These are phyloP conservation scores for Vanrija sp. DNA, from an alignment of 1,284 basidiomycete species.

Conservation along the genomic window DNA sequence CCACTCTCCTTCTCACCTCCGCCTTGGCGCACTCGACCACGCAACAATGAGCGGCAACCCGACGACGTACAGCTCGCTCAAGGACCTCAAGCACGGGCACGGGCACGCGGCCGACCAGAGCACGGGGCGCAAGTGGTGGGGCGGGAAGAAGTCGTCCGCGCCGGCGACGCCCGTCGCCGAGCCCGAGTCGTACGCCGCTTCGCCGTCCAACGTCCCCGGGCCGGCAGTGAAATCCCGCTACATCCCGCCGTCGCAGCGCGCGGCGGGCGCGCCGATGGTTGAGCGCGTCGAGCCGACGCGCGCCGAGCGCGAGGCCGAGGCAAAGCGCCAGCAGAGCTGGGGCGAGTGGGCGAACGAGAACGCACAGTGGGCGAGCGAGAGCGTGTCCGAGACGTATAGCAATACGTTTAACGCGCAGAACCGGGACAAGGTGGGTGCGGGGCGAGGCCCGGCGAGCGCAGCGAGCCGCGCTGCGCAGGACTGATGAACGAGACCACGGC, in stretches of 20 bases:
- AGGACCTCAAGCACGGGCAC: constrained; percentile 10
- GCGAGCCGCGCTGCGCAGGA: not conserved
- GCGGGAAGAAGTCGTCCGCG: not conserved
- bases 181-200: not conserved
- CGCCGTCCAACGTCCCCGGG: not conserved
- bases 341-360: constrained; percentile 10
- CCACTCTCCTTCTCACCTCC: not conserved
- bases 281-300: not conserved
- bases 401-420: not conserved
- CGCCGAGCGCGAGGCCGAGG: not conserved
- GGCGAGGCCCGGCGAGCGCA: too few species aligned
- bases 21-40: not conserved
- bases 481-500: not conserved
- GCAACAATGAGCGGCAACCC: constrained; percentile 2
- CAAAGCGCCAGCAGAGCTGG: constrained; percentile 2
- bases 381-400: constrained; percentile 1
- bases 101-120: not conserved
- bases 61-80: constrained; percentile 9
- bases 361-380: constrained; percentile 2
- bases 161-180: not conserved
- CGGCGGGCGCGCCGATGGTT: not conserved
- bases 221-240: constrained; percentile 1
- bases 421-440: constrained; percentile 9
- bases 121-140: not conserved
- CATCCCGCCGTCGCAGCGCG: constrained; percentile 15